These are phyloP conservation scores for Castanea crenata DNA, from an alignment of 306 rosid genomes.

Conservation along the genomic window DNA sequence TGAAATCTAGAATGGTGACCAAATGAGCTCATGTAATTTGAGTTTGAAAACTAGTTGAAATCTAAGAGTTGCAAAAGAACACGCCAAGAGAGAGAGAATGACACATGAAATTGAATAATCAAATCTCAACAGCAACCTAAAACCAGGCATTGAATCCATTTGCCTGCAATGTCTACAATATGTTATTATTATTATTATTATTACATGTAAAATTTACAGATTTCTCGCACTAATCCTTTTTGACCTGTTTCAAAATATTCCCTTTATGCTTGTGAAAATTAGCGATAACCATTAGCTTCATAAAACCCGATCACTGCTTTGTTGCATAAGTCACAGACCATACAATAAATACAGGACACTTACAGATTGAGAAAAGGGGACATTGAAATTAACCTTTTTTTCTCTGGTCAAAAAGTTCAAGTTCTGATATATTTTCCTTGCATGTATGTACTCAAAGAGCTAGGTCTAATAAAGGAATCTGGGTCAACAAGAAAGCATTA, in stretches of 20 bases:
- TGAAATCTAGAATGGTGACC: neutral
- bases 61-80: neutral
- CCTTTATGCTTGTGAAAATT: neutral
- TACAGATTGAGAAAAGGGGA: neutral
- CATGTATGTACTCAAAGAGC: constrained; percentile 4
- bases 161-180: neutral
- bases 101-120: neutral
- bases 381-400: neutral
- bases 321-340: neutral
- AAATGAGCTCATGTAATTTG: neutral
- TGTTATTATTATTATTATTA: neutral
- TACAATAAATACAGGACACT: neutral
- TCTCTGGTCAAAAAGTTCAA: constrained; percentile 3
- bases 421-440: neutral
- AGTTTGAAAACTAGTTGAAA: neutral
- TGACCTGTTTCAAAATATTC: neutral
- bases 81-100: neutral
- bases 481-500: constrained; percentile 30
- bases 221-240: neutral
- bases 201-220: too few relatives aligned
- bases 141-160: neutral
- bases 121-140: neutral
- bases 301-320: neutral
- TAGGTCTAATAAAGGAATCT: constrained; percentile 2
- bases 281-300: neutral